Evolutionary conservation across 306 rosid species (phyloP).

Genomic region (Acacia confusa): DNA sequence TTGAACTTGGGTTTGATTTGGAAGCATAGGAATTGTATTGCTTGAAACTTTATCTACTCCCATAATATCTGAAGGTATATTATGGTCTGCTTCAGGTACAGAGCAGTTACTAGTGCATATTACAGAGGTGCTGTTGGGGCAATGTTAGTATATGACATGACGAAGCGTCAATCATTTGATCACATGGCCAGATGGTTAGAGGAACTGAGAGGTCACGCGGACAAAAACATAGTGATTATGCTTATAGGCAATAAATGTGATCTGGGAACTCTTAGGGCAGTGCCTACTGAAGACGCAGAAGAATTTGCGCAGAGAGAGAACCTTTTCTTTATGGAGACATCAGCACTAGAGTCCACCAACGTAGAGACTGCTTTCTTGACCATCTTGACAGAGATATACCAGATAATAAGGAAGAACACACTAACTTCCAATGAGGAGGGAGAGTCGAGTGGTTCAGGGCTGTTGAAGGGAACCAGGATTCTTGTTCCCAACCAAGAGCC

Average conservation of each 20-base stretch:
- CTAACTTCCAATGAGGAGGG: slow-evolving; percentile 48
- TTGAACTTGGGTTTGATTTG: not conserved
- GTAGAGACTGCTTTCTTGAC: slow-evolving; percentile 85
- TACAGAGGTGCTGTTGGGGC: slow-evolving; percentile 95
- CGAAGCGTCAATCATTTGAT: slow-evolving; percentile 85
- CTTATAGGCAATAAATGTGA: slow-evolving; percentile 89
- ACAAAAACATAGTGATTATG: slow-evolving; percentile 77
- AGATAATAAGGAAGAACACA: slow-evolving; percentile 64
- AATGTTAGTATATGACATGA: slow-evolving; percentile 86
- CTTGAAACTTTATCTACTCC: slow-evolving; percentile 10
- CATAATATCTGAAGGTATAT: slow-evolving; percentile 10
- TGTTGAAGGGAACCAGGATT: slow-evolving; percentile 70
- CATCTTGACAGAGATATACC: slow-evolving; percentile 70
- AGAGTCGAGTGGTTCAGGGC: slow-evolving; percentile 44
- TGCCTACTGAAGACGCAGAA: slow-evolving; percentile 89
- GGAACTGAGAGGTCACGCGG: slow-evolving; percentile 82
- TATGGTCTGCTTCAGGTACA: slow-evolving; percentile 49
- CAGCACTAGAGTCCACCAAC: slow-evolving; percentile 86
- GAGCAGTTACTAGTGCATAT: slow-evolving; percentile 95
- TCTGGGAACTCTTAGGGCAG: slow-evolving; percentile 73
- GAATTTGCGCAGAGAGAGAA: slow-evolving; percentile 93
- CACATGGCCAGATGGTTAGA: slow-evolving; percentile 92
- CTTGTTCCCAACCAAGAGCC: slow-evolving; percentile 55
- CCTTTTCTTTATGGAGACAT: slow-evolving; percentile 92
- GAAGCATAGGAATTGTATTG: not conserved